Evolutionary conservation across 176 grass and related monocot species (phyloP), one percentile per base, ranked within the genome.

Genomic region (Oryza brachyantha): DNA sequence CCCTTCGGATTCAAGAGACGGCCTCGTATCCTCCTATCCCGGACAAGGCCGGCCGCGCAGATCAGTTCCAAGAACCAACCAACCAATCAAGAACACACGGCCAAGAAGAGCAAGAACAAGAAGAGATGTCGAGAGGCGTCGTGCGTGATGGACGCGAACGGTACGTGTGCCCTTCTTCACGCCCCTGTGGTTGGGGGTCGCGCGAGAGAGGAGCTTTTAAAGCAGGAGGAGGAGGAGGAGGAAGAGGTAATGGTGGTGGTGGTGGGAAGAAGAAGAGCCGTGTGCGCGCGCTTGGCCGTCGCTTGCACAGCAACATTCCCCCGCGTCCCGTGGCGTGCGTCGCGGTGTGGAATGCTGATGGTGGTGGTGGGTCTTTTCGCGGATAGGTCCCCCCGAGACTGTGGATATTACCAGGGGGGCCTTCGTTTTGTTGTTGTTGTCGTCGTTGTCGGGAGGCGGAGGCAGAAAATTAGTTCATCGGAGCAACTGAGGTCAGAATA

Each of bases 121-220:
- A n/a, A n/a, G n/a, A n/a, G n/a, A n/a, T n/a, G n/a, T n/a, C n/a
- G n/a, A n/a, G n/a, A n/a, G n/a, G n/a, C n/a, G n/a, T n/a, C n/a
- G n/a, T n/a, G n/a, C n/a, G n/a, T n/a, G n/a, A n/a, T n/a, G n/a
- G n/a, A n/a, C n/a, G n/a, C n/a, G n/a, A n/a, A n/a, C n/a, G n/a
- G n/a, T n/a, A n/a, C n/a, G n/a, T n/a, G n/a, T n/a, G n/a, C n/a
- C n/a, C n/a, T n/a, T n/a, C n/a, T n/a, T n/a, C n/a, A n/a, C n/a
- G n/a, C n/a, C n/a, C n/a, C n/a, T n/a, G n/a, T n/a, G n/a, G n/a
- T n/a, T n/a, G n/a, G n/a, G n/a, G n/a, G n/a, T n/a, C n/a, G 27
- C 8, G 68, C 10, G 50, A 60, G 70, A 29, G 29, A 72, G 31
- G 64, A 41, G 86, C 46, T 75, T 88, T 69, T 88, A 88, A 84